phyloP scores from a whole-genome alignment of 2,329 filamentous ascomycete genomes.

The Hypomyces perniciosus region DNA sequence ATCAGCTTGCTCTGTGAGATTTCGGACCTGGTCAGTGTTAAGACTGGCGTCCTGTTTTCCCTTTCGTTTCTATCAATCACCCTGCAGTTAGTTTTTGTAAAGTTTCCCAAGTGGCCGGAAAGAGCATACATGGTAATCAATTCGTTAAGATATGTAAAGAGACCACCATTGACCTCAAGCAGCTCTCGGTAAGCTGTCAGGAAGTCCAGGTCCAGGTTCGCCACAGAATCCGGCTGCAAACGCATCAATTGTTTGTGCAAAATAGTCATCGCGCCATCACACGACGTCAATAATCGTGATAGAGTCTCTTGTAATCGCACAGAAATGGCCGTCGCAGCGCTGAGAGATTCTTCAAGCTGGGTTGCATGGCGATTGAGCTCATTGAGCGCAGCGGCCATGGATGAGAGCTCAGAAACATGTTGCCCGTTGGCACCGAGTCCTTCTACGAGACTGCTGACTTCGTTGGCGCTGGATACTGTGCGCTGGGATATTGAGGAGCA shows the following conservation, averaged over 20 bases:
- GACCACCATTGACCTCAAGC: not conserved
- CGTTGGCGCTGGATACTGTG: constrained; percentile 22
- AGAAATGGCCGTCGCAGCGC: constrained; percentile 22
- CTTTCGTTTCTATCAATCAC: constrained; percentile 19
- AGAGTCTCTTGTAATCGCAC: constrained; percentile 24
- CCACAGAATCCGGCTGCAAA: constrained; percentile 21
- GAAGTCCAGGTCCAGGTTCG: constrained; percentile 21
- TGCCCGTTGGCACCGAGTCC: constrained; percentile 12
- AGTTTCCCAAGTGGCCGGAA: not conserved
- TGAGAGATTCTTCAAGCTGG: constrained; percentile 24
- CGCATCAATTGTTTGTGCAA: constrained; percentile 31
- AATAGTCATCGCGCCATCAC: constrained; percentile 23
- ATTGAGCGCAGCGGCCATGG: constrained; percentile 20
- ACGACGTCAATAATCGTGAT: constrained; percentile 22
- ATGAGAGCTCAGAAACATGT: constrained; percentile 17
- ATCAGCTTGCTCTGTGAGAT: constrained; percentile 18
- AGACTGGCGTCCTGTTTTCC: constrained; percentile 22
- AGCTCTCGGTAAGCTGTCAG: constrained; percentile 21
- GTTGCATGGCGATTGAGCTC: constrained; percentile 21
- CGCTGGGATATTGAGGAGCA: constrained; percentile 27
- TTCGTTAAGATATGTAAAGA: constrained; percentile 19
- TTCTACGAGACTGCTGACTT: constrained; percentile 24
- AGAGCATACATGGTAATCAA: constrained; percentile 18
- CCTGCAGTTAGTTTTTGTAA: no score
- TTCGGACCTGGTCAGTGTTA: constrained; percentile 13